phyloP scores from a whole-genome alignment of 2,329 filamentous ascomycete genomes.

The Epicoccum nigrum region DNA sequence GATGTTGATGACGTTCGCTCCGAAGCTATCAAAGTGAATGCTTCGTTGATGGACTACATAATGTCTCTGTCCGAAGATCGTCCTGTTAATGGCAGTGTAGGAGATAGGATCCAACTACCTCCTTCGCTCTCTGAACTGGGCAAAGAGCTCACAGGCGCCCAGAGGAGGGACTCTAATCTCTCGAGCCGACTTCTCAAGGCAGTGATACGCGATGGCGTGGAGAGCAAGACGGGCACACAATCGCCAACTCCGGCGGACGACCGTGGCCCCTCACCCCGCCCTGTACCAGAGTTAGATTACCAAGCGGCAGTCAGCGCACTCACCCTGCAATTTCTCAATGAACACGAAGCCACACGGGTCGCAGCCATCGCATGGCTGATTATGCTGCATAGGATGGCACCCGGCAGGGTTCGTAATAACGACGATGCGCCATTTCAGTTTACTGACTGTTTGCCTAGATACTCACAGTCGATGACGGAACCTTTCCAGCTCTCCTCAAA shows the following conservation, averaged over 20 bases:
- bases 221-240: conserved; percentile 37
- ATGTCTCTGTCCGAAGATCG: conserved; percentile 77
- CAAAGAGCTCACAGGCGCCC: conserved; percentile 51
- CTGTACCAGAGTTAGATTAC: conserved; percentile 81
- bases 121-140: conserved; percentile 46
- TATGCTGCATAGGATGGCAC: conserved; percentile 95
- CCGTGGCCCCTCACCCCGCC: conserved; percentile 51
- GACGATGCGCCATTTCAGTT: not conserved
- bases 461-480: conserved; percentile 94
- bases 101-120: conserved; percentile 52
- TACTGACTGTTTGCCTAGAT: conserved; percentile 41
- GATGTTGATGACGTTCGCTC: conserved; percentile 87
- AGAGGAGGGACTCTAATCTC: conserved; percentile 48
- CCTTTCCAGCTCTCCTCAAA: conserved; percentile 93
- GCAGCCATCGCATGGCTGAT: conserved; percentile 95
- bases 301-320: conserved; percentile 91
- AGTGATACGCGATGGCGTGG: conserved; percentile 43
- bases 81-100: conserved; percentile 35
- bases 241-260: conserved; percentile 55
- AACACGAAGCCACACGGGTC: conserved; percentile 93
- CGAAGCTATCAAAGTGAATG: conserved; percentile 88
- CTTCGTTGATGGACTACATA: conserved; percentile 90
- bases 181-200: conserved; percentile 44
- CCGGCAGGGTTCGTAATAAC: conserved; percentile 70
- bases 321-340: conserved; percentile 91